A percentile compares a stretch with the other conserved stretches of the same genome.
These are phyloP conservation scores for Alternaria rosae DNA, from an alignment of 2,329 filamentous ascomycete species.

Conservation along the genomic window DNA sequence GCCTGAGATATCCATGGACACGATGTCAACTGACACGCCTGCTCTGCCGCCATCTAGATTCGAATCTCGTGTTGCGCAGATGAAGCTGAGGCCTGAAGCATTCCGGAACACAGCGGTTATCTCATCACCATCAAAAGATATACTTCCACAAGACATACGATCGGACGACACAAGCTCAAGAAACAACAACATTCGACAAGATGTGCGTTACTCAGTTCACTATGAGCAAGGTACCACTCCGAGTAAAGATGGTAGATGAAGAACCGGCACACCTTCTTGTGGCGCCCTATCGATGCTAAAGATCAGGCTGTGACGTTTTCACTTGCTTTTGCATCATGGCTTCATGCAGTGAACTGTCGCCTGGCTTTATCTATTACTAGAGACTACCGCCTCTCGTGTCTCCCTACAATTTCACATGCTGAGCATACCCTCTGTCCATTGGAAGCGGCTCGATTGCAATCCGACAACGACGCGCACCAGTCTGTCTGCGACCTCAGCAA, in stretches of 20 bases:
- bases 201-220: not conserved
- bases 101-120: not conserved
- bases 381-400: not conserved
- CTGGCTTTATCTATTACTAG: not conserved
- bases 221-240: not conserved
- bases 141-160: too few relatives aligned
- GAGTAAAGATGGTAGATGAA: too few relatives aligned
- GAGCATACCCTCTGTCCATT: not conserved
- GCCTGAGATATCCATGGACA: not conserved
- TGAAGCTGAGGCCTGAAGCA: not conserved
- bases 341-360: not conserved
- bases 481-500: not conserved
- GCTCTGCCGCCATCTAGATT: not conserved
- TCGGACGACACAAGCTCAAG: too few relatives aligned
- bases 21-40: not conserved
- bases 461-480: not conserved
- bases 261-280: not conserved
- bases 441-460: not conserved
- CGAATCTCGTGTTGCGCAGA: not conserved
- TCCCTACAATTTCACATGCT: not conserved
- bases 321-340: not conserved
- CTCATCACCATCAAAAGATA: not conserved
- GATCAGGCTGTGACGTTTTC: not conserved
- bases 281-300: not conserved
- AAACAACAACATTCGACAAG: not conserved